phyloP scores from a whole-genome alignment of 2,329 filamentous ascomycete genomes.

The Talaromyces piceae region DNA sequence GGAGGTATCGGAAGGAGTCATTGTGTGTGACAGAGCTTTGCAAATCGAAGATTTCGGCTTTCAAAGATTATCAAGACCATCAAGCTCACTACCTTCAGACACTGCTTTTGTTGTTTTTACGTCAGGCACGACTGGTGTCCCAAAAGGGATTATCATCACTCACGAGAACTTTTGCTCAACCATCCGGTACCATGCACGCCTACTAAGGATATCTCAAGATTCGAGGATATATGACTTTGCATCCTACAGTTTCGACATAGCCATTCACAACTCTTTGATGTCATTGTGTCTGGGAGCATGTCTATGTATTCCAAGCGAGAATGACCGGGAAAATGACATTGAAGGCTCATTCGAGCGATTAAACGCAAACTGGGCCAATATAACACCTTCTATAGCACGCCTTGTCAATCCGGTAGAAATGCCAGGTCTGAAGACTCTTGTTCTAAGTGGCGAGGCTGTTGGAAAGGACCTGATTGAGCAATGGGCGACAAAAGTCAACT shows the following conservation, averaged over 20 bases:
- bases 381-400: neutral
- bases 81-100: neutral
- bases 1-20: neutral
- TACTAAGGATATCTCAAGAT: conserved; percentile 25
- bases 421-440: neutral
- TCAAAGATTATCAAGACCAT: too few species aligned
- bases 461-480: conserved; percentile 8
- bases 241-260: conserved; percentile 5
- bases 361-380: neutral
- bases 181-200: conserved; percentile 45
- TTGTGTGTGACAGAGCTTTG: neutral
- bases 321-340: neutral
- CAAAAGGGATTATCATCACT: conserved; percentile 4
- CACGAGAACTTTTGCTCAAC: conserved; percentile 30
- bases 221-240: neutral
- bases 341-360: neutral
- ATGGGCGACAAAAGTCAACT: neutral
- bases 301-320: neutral
- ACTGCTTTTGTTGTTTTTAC: conserved; percentile 8
- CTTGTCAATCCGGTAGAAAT: neutral
- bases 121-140: conserved; percentile 7
- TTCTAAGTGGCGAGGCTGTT: conserved; percentile 1
- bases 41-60: neutral
- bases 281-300: neutral
- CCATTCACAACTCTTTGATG: neutral